Conservation (phyloP, 352 stramenopile genomes). For the Nothophytophthora sp. region DNA sequence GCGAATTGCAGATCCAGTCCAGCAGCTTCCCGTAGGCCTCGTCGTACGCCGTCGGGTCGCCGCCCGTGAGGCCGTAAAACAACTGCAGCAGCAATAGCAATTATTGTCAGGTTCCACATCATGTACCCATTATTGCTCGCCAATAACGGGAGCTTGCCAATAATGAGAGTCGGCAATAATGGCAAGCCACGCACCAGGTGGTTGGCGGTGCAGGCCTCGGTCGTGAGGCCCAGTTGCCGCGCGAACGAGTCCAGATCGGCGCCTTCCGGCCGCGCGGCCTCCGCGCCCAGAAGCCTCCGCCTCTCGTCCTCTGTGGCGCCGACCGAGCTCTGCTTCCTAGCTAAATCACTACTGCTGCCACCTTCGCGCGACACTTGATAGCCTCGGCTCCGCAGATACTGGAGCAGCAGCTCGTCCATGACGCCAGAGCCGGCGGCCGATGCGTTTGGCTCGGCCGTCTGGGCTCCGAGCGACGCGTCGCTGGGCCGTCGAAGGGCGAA, state of each 20-base stretch:
- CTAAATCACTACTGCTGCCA: slow-evolving; percentile 8
- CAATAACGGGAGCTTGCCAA: too few species aligned
- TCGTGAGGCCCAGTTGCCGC: slow-evolving; percentile 62
- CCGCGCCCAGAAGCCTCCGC: slow-evolving; percentile 33
- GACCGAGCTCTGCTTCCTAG: slow-evolving; percentile 7
- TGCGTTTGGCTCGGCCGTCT: neutral
- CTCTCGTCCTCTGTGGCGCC: slow-evolving; percentile 28
- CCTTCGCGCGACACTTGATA: slow-evolving; percentile 40
- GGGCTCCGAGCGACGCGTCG: neutral
- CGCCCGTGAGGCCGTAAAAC: slow-evolving; percentile 70
- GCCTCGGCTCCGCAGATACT: slow-evolving; percentile 61
- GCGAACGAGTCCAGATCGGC: slow-evolving; percentile 62
- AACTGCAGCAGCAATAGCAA: slow-evolving; percentile 44
- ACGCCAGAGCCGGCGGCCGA: slow-evolving; percentile 15
- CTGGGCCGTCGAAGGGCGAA: too few species aligned
- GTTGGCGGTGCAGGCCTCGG: slow-evolving; percentile 72
- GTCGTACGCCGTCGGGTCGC: slow-evolving; percentile 60
- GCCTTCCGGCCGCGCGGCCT: slow-evolving; percentile 13
- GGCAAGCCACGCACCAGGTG: slow-evolving; percentile 48
- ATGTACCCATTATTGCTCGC: neutral
- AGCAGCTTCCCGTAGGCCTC: slow-evolving; percentile 71
- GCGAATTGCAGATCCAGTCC: slow-evolving; percentile 84
- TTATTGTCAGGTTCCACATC: too few species aligned
- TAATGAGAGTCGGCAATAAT: neutral
- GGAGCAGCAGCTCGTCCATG: slow-evolving; percentile 72